A percentile compares a stretch with the other conserved stretches of the same genome.
phyloP scores from a whole-genome alignment of 176 grass and related monocot genomes.

The Canna indica region DNA sequence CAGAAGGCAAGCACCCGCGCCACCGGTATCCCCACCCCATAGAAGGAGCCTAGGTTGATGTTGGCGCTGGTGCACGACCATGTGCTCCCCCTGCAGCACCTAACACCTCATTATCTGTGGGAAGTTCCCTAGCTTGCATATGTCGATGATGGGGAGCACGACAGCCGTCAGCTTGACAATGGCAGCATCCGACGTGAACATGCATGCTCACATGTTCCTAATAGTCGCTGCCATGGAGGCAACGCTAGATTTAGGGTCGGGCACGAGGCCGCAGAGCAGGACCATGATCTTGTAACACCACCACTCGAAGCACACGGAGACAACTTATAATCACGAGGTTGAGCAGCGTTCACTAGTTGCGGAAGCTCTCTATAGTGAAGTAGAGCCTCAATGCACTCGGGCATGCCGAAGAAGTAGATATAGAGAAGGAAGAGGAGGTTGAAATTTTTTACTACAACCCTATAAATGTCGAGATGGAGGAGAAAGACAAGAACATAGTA shows the following conservation, averaged over 20 bases:
- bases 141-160: slow-evolving; percentile 63
- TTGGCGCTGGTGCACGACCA: slow-evolving; percentile 37
- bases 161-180: slow-evolving; percentile 39
- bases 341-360: slow-evolving; percentile 41
- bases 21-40: slow-evolving; percentile 74
- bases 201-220: slow-evolving; percentile 41
- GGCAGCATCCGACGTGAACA: slow-evolving; percentile 51
- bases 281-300: slow-evolving; percentile 99
- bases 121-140: slow-evolving; percentile 78
- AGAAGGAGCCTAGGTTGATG: slow-evolving; percentile 60
- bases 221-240: slow-evolving; percentile 54
- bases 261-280: slow-evolving; percentile 64
- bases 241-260: slow-evolving; percentile 56
- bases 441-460: slow-evolving; percentile 54
- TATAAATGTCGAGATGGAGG: slow-evolving; percentile 43
- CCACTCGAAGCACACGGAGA: slow-evolving; percentile 85
- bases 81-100: slow-evolving; percentile 69
- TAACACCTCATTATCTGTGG: slow-evolving; percentile 71
- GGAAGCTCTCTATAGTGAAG: slow-evolving; percentile 14
- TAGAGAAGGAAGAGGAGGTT: slow-evolving; percentile 46
- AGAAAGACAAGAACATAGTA: slow-evolving; percentile 42
- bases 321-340: slow-evolving; percentile 58
- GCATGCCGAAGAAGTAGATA: slow-evolving; percentile 34
- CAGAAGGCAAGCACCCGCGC: slow-evolving; percentile 50
- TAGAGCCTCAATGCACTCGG: neutral